A percentile compares a stretch with the other conserved stretches of the same genome.
These are phyloP conservation scores for Cytospora leucostoma DNA, from an alignment of 2,329 filamentous ascomycete genomes.

Conservation along the genomic window DNA sequence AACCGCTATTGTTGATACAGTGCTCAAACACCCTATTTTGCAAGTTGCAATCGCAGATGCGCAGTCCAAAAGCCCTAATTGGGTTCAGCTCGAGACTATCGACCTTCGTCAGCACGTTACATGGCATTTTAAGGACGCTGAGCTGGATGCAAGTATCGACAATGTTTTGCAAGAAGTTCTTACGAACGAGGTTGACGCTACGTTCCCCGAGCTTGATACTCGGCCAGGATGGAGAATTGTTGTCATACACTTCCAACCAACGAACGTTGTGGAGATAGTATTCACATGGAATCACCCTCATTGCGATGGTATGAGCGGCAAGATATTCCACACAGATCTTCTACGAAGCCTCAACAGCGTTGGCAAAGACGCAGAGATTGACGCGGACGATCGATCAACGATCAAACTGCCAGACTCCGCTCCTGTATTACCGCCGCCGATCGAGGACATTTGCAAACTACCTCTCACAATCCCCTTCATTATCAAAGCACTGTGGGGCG, in stretches of 20 bases:
- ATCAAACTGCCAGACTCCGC: conserved; percentile 4
- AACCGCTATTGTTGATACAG: conserved; percentile 16
- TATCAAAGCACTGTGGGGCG: conserved; percentile 28
- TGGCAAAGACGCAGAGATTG: conserved; percentile 4
- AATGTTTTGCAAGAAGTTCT: not conserved
- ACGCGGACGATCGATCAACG: conserved; percentile 25
- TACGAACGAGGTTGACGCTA: conserved; percentile 15
- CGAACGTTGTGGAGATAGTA: conserved; percentile 31
- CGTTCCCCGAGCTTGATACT: conserved; percentile 9
- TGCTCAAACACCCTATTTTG: conserved; percentile 25
- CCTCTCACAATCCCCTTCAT: conserved; percentile 29
- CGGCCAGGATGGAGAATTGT: conserved; percentile 19
- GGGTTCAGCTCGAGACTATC: conserved; percentile 23
- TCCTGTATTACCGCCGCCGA: conserved; percentile 31
- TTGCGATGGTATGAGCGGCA: conserved; percentile 36
- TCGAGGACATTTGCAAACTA: conserved; percentile 32
- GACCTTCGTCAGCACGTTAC: conserved; percentile 25
- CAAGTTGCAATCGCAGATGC: conserved; percentile 22
- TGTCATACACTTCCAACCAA: not conserved
- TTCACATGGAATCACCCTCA: conserved; percentile 35
- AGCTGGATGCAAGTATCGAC: conserved; percentile 10
- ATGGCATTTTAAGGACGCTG: conserved; percentile 14
- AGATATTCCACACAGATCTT: conserved; percentile 37
- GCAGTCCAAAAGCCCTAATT: conserved; percentile 23
- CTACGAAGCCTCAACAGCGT: conserved; percentile 33